These are phyloP conservation scores for Phoma sp. DNA, from an alignment of 2,329 filamentous ascomycete species.

Conservation along the genomic window DNA sequence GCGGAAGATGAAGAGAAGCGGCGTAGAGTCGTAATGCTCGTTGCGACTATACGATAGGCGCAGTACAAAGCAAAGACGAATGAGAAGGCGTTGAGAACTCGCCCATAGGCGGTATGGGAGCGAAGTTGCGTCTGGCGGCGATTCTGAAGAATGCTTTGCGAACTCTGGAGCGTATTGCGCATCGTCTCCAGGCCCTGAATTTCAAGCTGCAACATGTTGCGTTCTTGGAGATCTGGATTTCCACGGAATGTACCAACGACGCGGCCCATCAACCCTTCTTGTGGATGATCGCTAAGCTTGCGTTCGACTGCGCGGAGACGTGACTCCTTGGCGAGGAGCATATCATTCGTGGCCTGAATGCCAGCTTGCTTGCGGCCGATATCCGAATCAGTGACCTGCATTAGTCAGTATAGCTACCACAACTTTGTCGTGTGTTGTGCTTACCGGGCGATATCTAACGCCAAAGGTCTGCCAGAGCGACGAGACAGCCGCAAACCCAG, in stretches of 20 bases:
- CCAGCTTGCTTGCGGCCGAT: slow-evolving; percentile 79
- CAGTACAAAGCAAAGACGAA: slow-evolving; percentile 82
- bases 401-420: slow-evolving; percentile 19
- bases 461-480: slow-evolving; percentile 85
- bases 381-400: slow-evolving; percentile 70
- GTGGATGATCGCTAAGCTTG: slow-evolving; percentile 59
- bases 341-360: slow-evolving; percentile 77
- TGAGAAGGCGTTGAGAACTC: slow-evolving; percentile 66
- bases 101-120: slow-evolving; percentile 70
- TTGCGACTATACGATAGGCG: slow-evolving; percentile 80
- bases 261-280: slow-evolving; percentile 71
- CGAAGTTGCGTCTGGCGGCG: slow-evolving; percentile 69
- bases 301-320: slow-evolving; percentile 73
- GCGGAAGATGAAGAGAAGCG: slow-evolving; percentile 59
- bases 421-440: slow-evolving; percentile 1
- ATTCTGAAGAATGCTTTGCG: slow-evolving; percentile 67
- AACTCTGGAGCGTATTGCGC: slow-evolving; percentile 71
- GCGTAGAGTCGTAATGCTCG: slow-evolving; percentile 69
- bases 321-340: slow-evolving; percentile 77
- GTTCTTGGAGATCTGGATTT: slow-evolving; percentile 61
- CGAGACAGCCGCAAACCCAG: slow-evolving; percentile 87
- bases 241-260: slow-evolving; percentile 74
- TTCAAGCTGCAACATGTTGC: slow-evolving; percentile 69
- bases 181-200: slow-evolving; percentile 81
- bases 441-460: slow-evolving; percentile 63